Evolutionary conservation across 306 rosid species (phyloP).

Genomic region (Albizia julibrissin): DNA sequence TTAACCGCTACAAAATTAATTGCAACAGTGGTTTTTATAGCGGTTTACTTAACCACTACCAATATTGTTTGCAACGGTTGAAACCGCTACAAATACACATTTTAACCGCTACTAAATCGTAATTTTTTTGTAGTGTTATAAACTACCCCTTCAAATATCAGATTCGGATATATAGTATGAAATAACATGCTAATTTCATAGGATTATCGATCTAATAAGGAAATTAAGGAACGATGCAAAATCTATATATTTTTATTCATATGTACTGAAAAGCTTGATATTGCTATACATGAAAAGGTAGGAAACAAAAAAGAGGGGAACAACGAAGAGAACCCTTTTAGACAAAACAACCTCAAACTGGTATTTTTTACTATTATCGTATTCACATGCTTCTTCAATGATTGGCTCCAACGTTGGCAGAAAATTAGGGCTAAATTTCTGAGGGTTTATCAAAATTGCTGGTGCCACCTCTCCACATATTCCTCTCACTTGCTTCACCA

Average conservation of each 20-base stretch:
- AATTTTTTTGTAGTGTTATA: no score
- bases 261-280: not conserved
- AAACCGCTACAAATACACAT: no score
- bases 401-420: constrained; percentile 64
- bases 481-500: constrained; percentile 42
- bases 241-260: not conserved
- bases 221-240: no score
- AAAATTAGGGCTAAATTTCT: constrained; percentile 15
- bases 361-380: not conserved
- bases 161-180: not conserved
- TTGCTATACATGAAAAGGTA: constrained; percentile 50
- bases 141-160: not conserved
- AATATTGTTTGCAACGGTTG: no score
- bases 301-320: constrained; percentile 55
- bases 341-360: constrained; percentile 17
- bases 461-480: constrained; percentile 69
- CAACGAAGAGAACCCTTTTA: constrained; percentile 51
- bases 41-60: no score
- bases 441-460: constrained; percentile 36
- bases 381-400: constrained; percentile 53
- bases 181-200: not conserved
- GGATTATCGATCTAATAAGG: not conserved
- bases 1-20: no score
- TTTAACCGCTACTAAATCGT: no score
- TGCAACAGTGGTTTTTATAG: no score